A percentile compares a stretch with the other conserved stretches of the same genome.
Conservation (phyloP, 257 asterid genomes). For the Forsythia suspensa region DNA sequence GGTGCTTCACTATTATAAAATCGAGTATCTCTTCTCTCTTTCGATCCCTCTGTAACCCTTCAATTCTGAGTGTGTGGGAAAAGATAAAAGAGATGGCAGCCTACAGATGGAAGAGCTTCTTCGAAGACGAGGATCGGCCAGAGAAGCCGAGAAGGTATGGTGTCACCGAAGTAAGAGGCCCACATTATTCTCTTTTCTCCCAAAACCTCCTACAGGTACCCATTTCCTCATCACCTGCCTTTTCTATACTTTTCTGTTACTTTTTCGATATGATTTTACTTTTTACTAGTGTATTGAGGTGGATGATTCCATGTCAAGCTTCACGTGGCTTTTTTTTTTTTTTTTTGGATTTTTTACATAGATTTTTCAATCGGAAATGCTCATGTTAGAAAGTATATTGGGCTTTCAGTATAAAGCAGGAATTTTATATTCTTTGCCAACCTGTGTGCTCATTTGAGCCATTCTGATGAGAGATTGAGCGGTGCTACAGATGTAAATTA, state of each 20-base stretch:
- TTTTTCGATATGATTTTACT: neutral
- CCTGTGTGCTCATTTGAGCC: too few relatives aligned
- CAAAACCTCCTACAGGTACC: slow-evolving; percentile 66
- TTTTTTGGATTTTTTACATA: too few relatives aligned
- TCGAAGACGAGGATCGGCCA: slow-evolving; percentile 91
- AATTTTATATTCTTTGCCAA: too few relatives aligned
- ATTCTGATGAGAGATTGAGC: too few relatives aligned
- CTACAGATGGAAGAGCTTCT: slow-evolving; percentile 79
- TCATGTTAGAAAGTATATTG: too few relatives aligned
- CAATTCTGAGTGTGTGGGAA: neutral
- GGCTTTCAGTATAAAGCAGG: too few relatives aligned
- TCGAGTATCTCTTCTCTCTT: neutral
- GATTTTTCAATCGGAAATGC: too few relatives aligned
- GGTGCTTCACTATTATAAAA: neutral
- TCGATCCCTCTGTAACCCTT: neutral
- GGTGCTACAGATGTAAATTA: too few relatives aligned
- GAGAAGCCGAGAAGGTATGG: slow-evolving; percentile 87
- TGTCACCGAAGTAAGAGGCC: slow-evolving; percentile 85
- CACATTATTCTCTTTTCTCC: slow-evolving; percentile 73
- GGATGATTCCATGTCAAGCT: slow-evolving; percentile 21
- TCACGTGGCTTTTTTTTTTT: too few relatives aligned
- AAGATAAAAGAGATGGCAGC: slow-evolving; percentile 45
- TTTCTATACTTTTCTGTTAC: neutral
- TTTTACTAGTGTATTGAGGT: neutral
- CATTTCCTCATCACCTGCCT: neutral